Percentiles rank a stretch among this genome's conserved stretches.
phyloP scores from a whole-genome alignment of 225 moss, liverwort and hornwort genomes.

The Polytrichum commune region DNA sequence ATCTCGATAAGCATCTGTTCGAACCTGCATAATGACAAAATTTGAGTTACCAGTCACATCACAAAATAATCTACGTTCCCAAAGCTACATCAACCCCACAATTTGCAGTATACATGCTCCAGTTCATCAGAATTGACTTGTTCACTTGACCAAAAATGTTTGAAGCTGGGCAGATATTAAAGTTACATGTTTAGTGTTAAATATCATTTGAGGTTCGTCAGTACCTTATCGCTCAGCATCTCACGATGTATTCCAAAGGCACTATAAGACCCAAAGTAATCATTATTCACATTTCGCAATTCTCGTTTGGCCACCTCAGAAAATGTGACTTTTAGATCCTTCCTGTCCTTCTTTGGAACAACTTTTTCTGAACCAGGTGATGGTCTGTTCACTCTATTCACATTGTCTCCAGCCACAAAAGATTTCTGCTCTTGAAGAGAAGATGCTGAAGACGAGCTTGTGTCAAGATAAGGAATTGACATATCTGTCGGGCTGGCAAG shows the following conservation, averaged over 20 bases:
- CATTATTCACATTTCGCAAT: conserved; percentile 67
- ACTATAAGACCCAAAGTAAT: conserved; percentile 89
- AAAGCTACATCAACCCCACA: no score
- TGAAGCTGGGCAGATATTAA: background rate
- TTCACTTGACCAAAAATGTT: no score
- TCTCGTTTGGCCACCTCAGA: conserved; percentile 65
- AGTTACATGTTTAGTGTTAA: background rate
- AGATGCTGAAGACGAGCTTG: conserved; percentile 7
- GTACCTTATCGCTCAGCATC: conserved; percentile 85
- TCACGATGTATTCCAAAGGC: conserved; percentile 77
- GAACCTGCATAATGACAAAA: conserved; percentile 41
- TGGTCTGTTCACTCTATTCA: conserved; percentile 12
- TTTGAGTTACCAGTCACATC: no score
- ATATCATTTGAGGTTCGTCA: background rate
- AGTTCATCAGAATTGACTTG: no score
- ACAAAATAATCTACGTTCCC: no score
- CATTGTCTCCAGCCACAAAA: background rate
- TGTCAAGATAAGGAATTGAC: conserved; percentile 9
- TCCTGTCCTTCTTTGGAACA: conserved; percentile 42
- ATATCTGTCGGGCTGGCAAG: conserved; percentile 23
- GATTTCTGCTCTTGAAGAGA: conserved; percentile 2
- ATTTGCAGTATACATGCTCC: no score
- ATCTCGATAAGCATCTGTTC: conserved; percentile 73
- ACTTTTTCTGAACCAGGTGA: conserved; percentile 8
- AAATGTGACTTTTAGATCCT: conserved; percentile 65